Evolutionary conservation across 2,329 filamentous ascomycete species (phyloP).

Genomic region (Alternaria burnsii): DNA sequence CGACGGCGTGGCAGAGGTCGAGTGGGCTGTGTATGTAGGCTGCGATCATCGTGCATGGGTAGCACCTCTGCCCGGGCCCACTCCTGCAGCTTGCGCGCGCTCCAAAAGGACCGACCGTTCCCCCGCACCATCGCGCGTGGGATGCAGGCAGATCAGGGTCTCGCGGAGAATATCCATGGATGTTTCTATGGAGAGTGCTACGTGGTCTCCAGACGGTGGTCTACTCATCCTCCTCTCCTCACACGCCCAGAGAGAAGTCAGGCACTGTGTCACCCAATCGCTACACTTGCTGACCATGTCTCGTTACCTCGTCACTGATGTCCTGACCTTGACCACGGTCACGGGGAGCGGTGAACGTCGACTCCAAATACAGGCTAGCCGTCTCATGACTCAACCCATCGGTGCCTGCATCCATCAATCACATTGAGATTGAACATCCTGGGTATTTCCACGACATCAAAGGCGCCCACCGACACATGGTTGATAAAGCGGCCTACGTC

Average conservation of each 20-base stretch:
- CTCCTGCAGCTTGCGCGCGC: not conserved
- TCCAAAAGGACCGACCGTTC: constrained; percentile 9
- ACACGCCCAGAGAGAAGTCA: not conserved
- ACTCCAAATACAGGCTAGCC: constrained; percentile 5
- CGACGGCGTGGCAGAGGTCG: constrained; percentile 22
- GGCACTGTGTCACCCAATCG: not conserved
- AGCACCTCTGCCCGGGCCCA: constrained; percentile 5
- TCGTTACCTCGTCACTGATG: not conserved
- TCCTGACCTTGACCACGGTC: constrained; percentile 3
- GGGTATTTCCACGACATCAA: not conserved
- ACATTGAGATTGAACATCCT: not conserved
- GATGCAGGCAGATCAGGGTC: constrained; percentile 14
- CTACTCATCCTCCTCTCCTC: not conserved
- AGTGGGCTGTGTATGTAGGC: constrained; percentile 24
- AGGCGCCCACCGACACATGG: not conserved
- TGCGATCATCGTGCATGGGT: constrained; percentile 31
- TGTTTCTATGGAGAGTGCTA: constrained; percentile 7
- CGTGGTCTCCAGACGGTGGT: constrained; percentile 11
- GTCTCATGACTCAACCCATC: not conserved
- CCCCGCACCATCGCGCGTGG: constrained; percentile 14
- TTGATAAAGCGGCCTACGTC: not conserved
- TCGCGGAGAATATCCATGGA: constrained; percentile 8
- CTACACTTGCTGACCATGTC: not conserved
- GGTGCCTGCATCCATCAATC: constrained; percentile 7
- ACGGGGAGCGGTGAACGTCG: constrained; percentile 11